A percentile compares a stretch with the other conserved stretches of the same genome.
Conservation (phyloP, 2,329 filamentous ascomycete genomes). For the Pseudocercospora eumusae region DNA sequence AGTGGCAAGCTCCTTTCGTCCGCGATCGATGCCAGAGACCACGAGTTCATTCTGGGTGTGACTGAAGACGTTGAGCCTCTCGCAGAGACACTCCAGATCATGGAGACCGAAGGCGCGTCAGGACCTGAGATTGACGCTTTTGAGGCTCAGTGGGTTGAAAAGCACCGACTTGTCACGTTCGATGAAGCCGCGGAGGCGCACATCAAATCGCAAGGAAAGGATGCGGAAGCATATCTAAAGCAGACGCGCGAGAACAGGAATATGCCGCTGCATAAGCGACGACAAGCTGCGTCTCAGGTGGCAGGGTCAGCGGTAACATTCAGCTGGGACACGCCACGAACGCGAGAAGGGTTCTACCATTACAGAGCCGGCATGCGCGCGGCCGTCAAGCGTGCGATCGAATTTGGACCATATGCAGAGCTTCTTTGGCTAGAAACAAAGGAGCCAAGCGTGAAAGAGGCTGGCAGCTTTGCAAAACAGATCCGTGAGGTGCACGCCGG, state of each 20-base stretch:
- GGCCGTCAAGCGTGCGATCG: slow-evolving; percentile 89
- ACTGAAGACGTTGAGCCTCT: slow-evolving; percentile 77
- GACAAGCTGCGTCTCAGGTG: slow-evolving; percentile 68
- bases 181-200: slow-evolving; percentile 67
- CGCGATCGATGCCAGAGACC: slow-evolving; percentile 89
- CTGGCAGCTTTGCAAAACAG: slow-evolving; percentile 70
- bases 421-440: slow-evolving; percentile 97
- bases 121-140: slow-evolving; percentile 81
- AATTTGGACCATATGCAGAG: slow-evolving; percentile 89
- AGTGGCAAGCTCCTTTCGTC: slow-evolving; percentile 87
- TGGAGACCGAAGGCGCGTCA: slow-evolving; percentile 78
- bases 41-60: slow-evolving; percentile 93
- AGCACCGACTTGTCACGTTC: slow-evolving; percentile 81
- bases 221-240: slow-evolving; percentile 33
- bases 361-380: slow-evolving; percentile 80
- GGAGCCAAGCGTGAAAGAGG: slow-evolving; percentile 78
- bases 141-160: slow-evolving; percentile 86
- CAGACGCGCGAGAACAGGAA: slow-evolving; percentile 61
- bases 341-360: slow-evolving; percentile 91
- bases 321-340: slow-evolving; percentile 88
- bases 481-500: slow-evolving; percentile 70
- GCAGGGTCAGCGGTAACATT: slow-evolving; percentile 72
- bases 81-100: slow-evolving; percentile 82
- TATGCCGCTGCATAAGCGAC: slow-evolving; percentile 75
- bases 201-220: slow-evolving; percentile 39